Evolutionary conservation across 768 basidiomycete species (phyloP).

Genomic region (Suillus hirtellus): DNA sequence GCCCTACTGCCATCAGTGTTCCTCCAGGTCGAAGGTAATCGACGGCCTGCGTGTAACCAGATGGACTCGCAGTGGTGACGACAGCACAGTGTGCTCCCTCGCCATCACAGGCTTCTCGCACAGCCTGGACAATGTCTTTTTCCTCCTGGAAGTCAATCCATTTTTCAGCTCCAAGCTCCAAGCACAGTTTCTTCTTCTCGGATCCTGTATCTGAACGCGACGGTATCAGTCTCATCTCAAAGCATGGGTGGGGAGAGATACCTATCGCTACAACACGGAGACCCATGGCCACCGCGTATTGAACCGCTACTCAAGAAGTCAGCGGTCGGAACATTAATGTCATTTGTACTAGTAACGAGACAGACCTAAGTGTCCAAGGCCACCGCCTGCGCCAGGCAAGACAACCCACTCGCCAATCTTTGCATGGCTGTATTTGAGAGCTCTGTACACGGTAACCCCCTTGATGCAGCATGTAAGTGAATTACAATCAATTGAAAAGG

Average conservation of each 20-base stretch:
- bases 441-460: constrained; percentile 87
- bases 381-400: constrained; percentile 77
- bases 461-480: constrained; percentile 20
- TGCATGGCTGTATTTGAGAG: constrained; percentile 70
- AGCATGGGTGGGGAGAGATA: constrained; percentile 15
- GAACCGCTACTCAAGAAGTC: constrained; percentile 49
- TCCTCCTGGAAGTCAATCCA: constrained; percentile 78
- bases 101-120: constrained; percentile 64
- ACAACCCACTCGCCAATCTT: constrained; percentile 74
- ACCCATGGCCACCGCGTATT: constrained; percentile 79
- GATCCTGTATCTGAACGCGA: constrained; percentile 59
- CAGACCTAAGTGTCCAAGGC: constrained; percentile 77
- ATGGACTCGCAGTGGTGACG: constrained; percentile 52
- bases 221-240: background rate
- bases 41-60: constrained; percentile 55
- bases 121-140: constrained; percentile 63
- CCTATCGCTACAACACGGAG: constrained; percentile 79
- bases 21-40: constrained; percentile 77
- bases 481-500: constrained; percentile 3
- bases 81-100: constrained; percentile 71
- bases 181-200: constrained; percentile 65
- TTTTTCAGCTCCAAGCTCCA: constrained; percentile 66
- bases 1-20: constrained; percentile 75
- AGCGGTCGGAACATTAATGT: background rate
- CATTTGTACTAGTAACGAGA: background rate